Percentiles rank a stretch among this genome's conserved stretches.
Evolutionary conservation across 2,329 filamentous ascomycete genomes (phyloP).

Genomic region (Shiraia sp.): DNA sequence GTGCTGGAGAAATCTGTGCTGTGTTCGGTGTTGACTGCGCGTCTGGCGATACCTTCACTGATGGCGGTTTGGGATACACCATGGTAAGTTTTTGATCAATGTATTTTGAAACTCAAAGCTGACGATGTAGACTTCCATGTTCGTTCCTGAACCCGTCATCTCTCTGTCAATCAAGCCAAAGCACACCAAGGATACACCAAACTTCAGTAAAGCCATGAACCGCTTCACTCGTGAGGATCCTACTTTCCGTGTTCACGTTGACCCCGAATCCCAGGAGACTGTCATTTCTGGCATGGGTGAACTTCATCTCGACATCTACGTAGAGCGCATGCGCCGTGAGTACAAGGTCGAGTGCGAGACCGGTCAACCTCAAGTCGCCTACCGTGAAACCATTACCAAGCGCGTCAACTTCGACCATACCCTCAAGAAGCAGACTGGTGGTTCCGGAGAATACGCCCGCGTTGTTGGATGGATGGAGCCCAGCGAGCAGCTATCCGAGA

Average conservation of each 20-base stretch:
- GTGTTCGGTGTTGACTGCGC: constrained; percentile 98
- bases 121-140: constrained; percentile 74
- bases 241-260: constrained; percentile 93
- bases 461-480: constrained; percentile 93
- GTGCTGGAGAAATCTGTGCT: constrained; percentile 96
- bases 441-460: constrained; percentile 92
- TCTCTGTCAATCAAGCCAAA: constrained; percentile 97
- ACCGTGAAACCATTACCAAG: constrained; percentile 87
- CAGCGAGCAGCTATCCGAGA: constrained; percentile 70
- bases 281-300: constrained; percentile 99
- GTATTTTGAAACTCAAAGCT: constrained; percentile 8
- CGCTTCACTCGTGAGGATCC: constrained; percentile 98
- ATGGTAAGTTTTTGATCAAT: constrained; percentile 59
- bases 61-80: constrained; percentile 86
- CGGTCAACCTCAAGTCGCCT: constrained; percentile 95
- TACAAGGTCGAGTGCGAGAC: constrained; percentile 95
- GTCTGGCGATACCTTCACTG: constrained; percentile 97
- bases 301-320: constrained; percentile 93
- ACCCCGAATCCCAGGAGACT: constrained; percentile 90
- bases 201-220: constrained; percentile 98
- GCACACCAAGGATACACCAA: constrained; percentile 84
- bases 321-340: constrained; percentile 94
- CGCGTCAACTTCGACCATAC: constrained; percentile 87
- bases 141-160: constrained; percentile 96
- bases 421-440: constrained; percentile 92